Evolutionary conservation across 129 eudicot species (phyloP).

Genomic region (Flaveria bidentis): DNA sequence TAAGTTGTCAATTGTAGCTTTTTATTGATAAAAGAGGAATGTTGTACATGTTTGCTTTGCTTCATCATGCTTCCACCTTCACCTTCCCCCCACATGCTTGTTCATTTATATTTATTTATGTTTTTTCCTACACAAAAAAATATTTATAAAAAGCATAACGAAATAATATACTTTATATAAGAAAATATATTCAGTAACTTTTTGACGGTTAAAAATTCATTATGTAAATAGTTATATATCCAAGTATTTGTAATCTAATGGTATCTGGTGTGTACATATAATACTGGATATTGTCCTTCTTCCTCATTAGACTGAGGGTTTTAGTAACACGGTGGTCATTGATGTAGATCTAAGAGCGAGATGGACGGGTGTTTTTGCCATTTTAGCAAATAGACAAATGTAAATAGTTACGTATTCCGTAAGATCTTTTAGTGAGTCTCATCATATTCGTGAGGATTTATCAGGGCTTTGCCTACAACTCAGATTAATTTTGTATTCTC

Average conservation of each 20-base stretch:
- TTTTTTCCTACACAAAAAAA: neutral
- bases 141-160: neutral
- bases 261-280: no score
- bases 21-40: slow-evolving; percentile 28
- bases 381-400: no score
- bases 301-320: no score
- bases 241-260: no score
- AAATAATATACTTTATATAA: neutral
- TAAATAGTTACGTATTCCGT: neutral
- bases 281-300: no score
- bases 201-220: no score
- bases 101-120: slow-evolving; percentile 10
- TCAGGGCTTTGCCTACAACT: neutral
- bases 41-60: slow-evolving; percentile 33
- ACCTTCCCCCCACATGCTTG: slow-evolving; percentile 33
- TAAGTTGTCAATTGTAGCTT: slow-evolving; percentile 35
- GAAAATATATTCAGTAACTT: no score
- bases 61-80: slow-evolving; percentile 37
- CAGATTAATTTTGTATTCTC: neutral
- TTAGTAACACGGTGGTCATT: no score
- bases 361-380: no score
- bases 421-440: neutral
- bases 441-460: neutral
- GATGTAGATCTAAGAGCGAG: no score
- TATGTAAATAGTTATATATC: no score